These are phyloP conservation scores for Raphanus sativus DNA, from an alignment of 345 rosid genomes.

Conservation along the genomic window DNA sequence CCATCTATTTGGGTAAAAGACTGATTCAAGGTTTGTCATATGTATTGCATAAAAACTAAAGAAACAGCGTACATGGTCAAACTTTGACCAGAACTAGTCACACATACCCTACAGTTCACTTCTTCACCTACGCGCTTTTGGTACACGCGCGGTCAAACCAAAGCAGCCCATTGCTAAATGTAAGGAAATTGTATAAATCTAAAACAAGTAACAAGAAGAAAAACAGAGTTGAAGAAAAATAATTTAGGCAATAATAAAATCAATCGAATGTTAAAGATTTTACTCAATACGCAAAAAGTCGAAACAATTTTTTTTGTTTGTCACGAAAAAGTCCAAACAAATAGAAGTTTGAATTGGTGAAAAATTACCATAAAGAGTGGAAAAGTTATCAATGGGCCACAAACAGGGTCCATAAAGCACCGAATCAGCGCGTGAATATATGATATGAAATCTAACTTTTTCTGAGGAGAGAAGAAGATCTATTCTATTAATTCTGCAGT, in stretches of 20 bases:
- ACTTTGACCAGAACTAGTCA: not conserved
- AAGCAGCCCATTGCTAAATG: not conserved
- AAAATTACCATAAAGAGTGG: not conserved
- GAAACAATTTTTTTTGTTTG: no score
- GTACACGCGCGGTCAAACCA: not conserved
- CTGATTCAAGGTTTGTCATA: not conserved
- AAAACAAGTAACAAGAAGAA: not conserved
- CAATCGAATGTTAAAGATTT: not conserved
- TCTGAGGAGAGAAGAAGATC: not conserved
- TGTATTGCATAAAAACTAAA: not conserved
- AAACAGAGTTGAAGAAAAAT: not conserved
- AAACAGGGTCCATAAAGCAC: constrained; percentile 1
- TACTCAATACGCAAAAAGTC: not conserved
- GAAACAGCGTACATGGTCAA: not conserved
- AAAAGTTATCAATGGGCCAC: not conserved
- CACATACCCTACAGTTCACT: not conserved
- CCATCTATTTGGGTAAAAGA: not conserved
- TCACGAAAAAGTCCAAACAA: not conserved
- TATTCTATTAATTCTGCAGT: no score
- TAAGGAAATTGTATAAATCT: not conserved
- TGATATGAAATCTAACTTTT: not conserved
- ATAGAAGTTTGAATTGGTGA: not conserved
- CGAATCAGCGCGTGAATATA: not conserved
- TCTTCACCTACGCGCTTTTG: not conserved
- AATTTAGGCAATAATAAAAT: not conserved